phyloP scores from a whole-genome alignment of 2,329 filamentous ascomycete species.

The Epichloe aotearoae region DNA sequence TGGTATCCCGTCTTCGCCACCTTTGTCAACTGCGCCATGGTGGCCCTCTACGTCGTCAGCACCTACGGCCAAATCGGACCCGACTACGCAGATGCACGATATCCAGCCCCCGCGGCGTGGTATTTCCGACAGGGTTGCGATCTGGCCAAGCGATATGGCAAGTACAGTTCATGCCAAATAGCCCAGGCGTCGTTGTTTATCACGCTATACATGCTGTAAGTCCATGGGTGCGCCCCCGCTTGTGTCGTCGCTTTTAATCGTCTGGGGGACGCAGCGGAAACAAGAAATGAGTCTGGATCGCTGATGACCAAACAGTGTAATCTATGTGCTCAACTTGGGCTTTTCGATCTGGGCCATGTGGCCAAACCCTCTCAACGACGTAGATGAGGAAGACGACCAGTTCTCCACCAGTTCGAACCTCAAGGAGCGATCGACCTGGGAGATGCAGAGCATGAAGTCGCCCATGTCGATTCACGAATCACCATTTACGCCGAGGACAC shows the following conservation, averaged over 20 bases:
- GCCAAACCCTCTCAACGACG: constrained; percentile 41
- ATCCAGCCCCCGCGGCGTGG: constrained; percentile 54
- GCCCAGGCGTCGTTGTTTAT: constrained; percentile 55
- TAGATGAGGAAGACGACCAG: constrained; percentile 30
- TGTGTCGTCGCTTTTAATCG: not conserved
- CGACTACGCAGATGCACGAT: constrained; percentile 53
- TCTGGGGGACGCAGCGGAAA: not conserved
- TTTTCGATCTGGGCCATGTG: constrained; percentile 45
- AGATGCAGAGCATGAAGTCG: constrained; percentile 40
- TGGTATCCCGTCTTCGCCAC: constrained; percentile 54
- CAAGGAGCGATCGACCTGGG: constrained; percentile 36
- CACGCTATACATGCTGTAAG: constrained; percentile 56
- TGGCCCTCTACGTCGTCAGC: constrained; percentile 51
- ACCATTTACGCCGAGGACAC: constrained; percentile 52
- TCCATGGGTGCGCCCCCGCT: constrained; percentile 9
- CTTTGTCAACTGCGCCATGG: constrained; percentile 42
- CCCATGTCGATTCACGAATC: constrained; percentile 18
- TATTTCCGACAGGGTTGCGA: constrained; percentile 60
- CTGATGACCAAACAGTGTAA: constrained; percentile 25
- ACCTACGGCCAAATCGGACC: constrained; percentile 60
- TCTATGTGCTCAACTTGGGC: constrained; percentile 46
- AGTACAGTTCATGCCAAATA: constrained; percentile 48
- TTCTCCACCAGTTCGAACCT: constrained; percentile 21
- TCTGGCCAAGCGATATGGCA: constrained; percentile 39
- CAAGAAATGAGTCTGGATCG: not conserved